Evolutionary conservation across 2,329 filamentous ascomycete species (phyloP).

Genomic region (Bipolaris gigantea): DNA sequence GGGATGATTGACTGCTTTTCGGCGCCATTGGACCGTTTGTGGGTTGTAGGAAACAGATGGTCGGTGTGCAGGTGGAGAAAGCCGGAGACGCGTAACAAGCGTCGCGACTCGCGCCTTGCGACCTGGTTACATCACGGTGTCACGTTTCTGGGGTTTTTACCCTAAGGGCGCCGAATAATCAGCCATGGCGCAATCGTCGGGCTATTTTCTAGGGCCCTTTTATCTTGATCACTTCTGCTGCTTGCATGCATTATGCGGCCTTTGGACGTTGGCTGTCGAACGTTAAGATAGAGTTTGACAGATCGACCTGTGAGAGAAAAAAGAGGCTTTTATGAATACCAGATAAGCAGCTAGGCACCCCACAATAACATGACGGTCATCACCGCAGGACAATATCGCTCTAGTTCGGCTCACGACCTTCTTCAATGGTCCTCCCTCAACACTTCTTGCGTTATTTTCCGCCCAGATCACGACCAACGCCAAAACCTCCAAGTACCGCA

Average conservation of each 20-base stretch:
- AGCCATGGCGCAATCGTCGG: neutral
- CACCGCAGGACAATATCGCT: neutral
- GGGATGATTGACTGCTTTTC: slow-evolving; percentile 41
- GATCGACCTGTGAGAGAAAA: neutral
- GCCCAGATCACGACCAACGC: neutral
- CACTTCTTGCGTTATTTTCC: neutral
- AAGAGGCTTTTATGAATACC: neutral
- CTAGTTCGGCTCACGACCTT: neutral
- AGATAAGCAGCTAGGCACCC: neutral
- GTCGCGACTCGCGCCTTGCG: slow-evolving; percentile 8
- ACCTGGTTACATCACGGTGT: slow-evolving; percentile 25
- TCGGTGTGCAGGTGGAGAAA: slow-evolving; percentile 12
- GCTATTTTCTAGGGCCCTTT: neutral
- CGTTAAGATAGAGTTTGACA: neutral
- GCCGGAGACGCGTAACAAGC: slow-evolving; percentile 19
- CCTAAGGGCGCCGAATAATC: neutral
- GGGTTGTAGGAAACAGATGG: slow-evolving; percentile 9
- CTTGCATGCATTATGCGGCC: neutral
- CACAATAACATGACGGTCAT: neutral
- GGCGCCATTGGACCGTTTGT: slow-evolving; percentile 39
- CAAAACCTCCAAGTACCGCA: neutral
- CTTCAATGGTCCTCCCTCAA: neutral
- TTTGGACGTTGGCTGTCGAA: neutral
- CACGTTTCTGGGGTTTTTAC: slow-evolving; percentile 17
- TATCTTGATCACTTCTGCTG: neutral